A percentile compares a stretch with the other conserved stretches of the same genome.
Evolutionary conservation across 2,329 filamentous ascomycete species (phyloP).

Genomic region (Neoarthrinium moseri): DNA sequence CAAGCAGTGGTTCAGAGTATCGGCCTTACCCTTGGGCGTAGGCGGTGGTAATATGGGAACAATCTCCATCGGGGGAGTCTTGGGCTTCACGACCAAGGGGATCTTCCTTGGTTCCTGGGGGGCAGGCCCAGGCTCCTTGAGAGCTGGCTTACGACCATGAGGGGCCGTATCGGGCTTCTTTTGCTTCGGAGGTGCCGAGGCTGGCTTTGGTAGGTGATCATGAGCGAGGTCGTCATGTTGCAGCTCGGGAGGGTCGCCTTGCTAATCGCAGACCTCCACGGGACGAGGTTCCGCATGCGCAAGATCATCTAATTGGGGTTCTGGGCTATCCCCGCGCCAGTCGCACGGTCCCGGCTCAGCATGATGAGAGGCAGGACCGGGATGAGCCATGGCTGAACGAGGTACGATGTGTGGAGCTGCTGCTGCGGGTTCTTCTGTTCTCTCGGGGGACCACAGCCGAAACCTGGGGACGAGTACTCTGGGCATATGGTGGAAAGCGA

Average conservation of each 20-base stretch:
- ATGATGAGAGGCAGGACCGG: neutral
- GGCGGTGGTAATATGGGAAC: neutral
- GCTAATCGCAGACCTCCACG: constrained; percentile 20
- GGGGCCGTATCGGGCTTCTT: constrained; percentile 11
- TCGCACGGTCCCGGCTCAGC: neutral
- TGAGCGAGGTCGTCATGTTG: constrained; percentile 25
- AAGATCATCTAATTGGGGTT: neutral
- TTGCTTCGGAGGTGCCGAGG: neutral
- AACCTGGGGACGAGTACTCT: neutral
- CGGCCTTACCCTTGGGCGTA: neutral
- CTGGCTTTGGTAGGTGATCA: constrained; percentile 2
- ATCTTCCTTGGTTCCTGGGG: neutral
- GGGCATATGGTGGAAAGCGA: neutral
- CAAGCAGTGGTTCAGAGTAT: neutral
- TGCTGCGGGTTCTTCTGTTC: neutral
- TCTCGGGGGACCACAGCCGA: neutral
- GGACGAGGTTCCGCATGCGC: neutral
- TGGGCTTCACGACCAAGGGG: neutral
- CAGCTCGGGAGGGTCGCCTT: constrained; percentile 21
- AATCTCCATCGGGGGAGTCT: neutral
- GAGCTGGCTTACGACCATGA: neutral
- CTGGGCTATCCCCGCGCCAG: neutral
- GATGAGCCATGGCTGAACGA: neutral
- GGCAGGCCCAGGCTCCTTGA: neutral
- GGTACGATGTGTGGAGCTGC: neutral